Percentiles rank a stretch among this genome's conserved stretches.
Evolutionary conservation across 305 asterid genomes (phyloP).

Genomic region (Solanum hybrid): DNA sequence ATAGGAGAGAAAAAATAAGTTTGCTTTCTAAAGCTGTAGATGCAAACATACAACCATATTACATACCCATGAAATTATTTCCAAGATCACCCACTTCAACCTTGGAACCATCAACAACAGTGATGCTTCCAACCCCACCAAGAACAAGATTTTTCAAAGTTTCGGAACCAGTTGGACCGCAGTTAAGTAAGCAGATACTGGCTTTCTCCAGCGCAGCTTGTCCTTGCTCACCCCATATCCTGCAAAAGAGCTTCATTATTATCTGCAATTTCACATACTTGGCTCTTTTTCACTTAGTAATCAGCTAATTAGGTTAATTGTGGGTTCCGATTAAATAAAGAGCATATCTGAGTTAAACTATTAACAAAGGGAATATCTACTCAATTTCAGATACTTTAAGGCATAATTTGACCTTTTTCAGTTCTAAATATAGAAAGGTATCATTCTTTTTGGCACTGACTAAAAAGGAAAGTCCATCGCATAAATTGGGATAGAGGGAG

Average conservation of each 20-base stretch:
- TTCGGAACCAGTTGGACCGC: constrained; percentile 97
- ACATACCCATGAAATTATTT: constrained; percentile 77
- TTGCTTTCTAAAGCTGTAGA: neutral
- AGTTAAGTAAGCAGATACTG: constrained; percentile 79
- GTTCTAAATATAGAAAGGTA: neutral
- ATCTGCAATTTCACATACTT: neutral
- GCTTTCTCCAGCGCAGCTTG: constrained; percentile 92
- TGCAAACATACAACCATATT: neutral
- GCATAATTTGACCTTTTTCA: neutral
- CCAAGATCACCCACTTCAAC: constrained; percentile 92
- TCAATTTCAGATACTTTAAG: neutral
- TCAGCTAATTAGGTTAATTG: neutral
- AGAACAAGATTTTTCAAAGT: constrained; percentile 87
- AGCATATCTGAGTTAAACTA: neutral
- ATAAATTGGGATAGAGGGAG: neutral
- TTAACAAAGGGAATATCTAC: neutral
- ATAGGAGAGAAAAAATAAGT: constrained; percentile 2
- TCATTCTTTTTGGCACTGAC: neutral
- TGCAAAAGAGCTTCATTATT: constrained; percentile 17
- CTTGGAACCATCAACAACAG: constrained; percentile 90
- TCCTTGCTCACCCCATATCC: constrained; percentile 99
- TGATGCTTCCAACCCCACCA: constrained; percentile 94
- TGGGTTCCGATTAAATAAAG: neutral
- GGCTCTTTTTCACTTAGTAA: neutral
- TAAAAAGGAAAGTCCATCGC: neutral